Evolutionary conservation across 371 early-diverging fungal genomes (phyloP), one percentile per base, ranked within the genome.

Genomic region (Syncephalastrum racemosum): DNA sequence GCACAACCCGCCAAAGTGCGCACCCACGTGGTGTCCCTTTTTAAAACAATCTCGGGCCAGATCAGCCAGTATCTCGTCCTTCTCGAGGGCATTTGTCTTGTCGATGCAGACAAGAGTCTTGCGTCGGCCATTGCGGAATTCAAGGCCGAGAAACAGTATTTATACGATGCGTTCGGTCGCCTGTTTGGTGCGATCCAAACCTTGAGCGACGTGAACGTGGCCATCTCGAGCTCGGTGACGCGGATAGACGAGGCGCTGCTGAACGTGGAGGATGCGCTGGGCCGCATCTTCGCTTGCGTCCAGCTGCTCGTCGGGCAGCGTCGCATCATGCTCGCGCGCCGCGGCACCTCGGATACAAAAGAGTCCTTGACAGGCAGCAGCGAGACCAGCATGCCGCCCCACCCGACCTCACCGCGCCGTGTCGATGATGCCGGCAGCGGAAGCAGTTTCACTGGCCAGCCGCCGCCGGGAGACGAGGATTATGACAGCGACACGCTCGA

Each of bases 121-220:
- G 53, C 55, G 1, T 64, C 59, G 5, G 68, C 68, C 18, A 44
- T 69, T 50, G 14, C 51, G 19, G 67, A 64, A 14, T 79, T 86
- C 48, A 79, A 83, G 22, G 72, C 81, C 59, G 63, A 63, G n/a
- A 83, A 88, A 50, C 70, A 87, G 50, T 53, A 68, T 1, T 62
- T 90, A 16, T 87, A 84, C 67, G 84, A 85, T 59, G 77, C 80
- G 10, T 75, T 90, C 40, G 84, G 87, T 0, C 71, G 75, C 4
- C 64, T 90, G 24, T 83, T 89, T 54, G 84, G 82, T 66, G 82
- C 83, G 5, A 82, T 85, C 5, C 86, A 86, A 45, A 66, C 75
- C 14, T 76, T 86, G 2, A 86, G 88, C 1, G 67, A 83, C 56
- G 61, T 79, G n/a, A 59, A 66, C 1, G 41, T 50, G 1, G 58